Base-by-base conservation (phyloP, 2,329 filamentous ascomycete genomes). In the Escovopsis sp. region DNA sequence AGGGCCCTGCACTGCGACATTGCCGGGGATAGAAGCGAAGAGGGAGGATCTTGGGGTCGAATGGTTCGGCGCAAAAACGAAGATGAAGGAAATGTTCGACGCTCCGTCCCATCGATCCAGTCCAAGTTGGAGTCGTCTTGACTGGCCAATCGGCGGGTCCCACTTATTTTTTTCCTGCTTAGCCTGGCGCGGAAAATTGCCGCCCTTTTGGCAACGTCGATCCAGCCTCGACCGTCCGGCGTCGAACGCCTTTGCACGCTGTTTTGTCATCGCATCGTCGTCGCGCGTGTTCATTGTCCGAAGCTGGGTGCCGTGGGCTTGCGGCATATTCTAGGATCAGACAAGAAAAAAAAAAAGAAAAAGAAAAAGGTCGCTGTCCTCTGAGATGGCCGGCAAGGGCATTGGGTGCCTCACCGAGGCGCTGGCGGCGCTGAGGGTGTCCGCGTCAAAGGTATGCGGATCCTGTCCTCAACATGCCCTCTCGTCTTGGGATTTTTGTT, bases 1-100 rank as follows among this genome's bases (percentile, higher is more conserved):
- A 72, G 71, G 64, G 71, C 73, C 59, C 72, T 72, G 57, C 72
- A 75, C 59, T 66, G 66, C 59, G 75, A 72, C 75, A 80, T 80
- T 55, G 48, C 56, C 47, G 45, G 41, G 48, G 43, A 35, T 40
- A 41, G 37, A 44, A 43, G 38, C 9, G 26, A 28, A 23, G 19
- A 11, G 7, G 19, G 15, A 15, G 15, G 15, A 15, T 15, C 15
- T 15, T 15, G 15, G 15, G 15, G 15, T 15, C 15, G 15, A 15
- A 15, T 15, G 15, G 15, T 15, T 15, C 2, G 15, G 15, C 15
- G 15, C 15, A 15, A 15, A 15, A 2, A 15, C 34, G 34, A 15
- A 36, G 18, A 36, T 36, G 35, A n/a, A 11, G 33, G 33, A 15
- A 15, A 15, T 15, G 15, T 15, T 15, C 15, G 15, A 15, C 15